phyloP scores from a whole-genome alignment of 1,284 basidiomycete species.

The Veloboletus limbatus region DNA sequence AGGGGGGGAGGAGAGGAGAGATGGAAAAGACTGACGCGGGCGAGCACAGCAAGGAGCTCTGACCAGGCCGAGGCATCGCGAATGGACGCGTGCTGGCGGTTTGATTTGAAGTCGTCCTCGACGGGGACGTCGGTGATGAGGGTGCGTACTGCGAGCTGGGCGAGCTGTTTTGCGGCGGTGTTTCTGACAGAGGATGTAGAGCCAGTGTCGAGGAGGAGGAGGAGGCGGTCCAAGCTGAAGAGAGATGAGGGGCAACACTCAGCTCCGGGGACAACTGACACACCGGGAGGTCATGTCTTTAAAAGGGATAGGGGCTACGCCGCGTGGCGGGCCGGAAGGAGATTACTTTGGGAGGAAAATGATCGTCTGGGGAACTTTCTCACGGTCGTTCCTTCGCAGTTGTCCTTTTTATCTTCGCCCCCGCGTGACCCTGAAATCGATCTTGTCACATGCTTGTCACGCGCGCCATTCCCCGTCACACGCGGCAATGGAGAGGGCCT shows the following conservation, averaged over 20 bases:
- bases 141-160: conserved; percentile 82
- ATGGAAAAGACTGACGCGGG: conserved; percentile 51
- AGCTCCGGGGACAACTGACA: conserved; percentile 9
- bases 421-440: conserved; percentile 31
- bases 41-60: conserved; percentile 80
- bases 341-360: conserved; percentile 39
- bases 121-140: conserved; percentile 78
- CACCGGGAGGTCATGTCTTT: conserved; percentile 68
- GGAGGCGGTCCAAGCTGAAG: conserved; percentile 86
- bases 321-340: conserved; percentile 40
- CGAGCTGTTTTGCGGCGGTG: conserved; percentile 91
- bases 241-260: conserved; percentile 5
- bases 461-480: conserved; percentile 7
- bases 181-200: conserved; percentile 82
- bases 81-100: conserved; percentile 53
- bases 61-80: conserved; percentile 72
- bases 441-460: conserved; percentile 30
- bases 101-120: conserved; percentile 74
- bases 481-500: conserved; percentile 8
- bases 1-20: background rate
- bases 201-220: conserved; percentile 87
- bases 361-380: conserved; percentile 42
- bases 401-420: conserved; percentile 39
- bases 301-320: conserved; percentile 37
- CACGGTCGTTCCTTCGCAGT: conserved; percentile 34